A percentile compares a stretch with the other conserved stretches of the same genome.
phyloP scores from a whole-genome alignment of 805 yeast genomes.

The Candida vaughaniae region DNA sequence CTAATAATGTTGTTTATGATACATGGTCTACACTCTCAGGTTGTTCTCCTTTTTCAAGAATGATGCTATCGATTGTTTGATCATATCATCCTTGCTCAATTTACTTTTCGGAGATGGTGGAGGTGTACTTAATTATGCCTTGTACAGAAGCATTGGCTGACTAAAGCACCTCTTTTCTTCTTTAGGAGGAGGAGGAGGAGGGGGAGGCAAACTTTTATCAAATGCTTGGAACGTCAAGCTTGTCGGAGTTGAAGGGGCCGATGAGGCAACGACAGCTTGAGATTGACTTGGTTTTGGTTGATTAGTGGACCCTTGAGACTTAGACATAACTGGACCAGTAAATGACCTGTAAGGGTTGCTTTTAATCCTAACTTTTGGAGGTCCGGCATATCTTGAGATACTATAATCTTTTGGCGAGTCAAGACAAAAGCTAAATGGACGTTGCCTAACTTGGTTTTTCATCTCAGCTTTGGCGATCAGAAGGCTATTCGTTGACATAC shows the following conservation, averaged over 20 bases:
- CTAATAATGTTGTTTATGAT: too few species aligned
- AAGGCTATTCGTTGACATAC: conserved; percentile 7
- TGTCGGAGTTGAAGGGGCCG: too few species aligned
- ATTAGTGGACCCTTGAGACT: too few species aligned
- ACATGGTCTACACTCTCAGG: too few species aligned
- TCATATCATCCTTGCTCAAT: conserved; percentile 2
- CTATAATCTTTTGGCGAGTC: conserved; percentile 25
- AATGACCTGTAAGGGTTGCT: conserved; percentile 7
- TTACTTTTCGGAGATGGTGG: not conserved
- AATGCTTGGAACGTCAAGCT: not conserved
- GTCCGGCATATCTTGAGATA: conserved; percentile 6
- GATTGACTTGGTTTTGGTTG: too few species aligned
- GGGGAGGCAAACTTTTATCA: conserved; percentile 2
- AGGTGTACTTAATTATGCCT: too few species aligned
- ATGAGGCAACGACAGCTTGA: too few species aligned
- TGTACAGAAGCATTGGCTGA: not conserved
- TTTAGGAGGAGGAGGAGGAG: conserved; percentile 3
- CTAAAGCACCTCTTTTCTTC: not conserved
- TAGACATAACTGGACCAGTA: not conserved
- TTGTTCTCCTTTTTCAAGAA: conserved; percentile 4
- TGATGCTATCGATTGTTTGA: conserved; percentile 9
- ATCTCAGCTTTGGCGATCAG: conserved; percentile 16
- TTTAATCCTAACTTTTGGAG: not conserved
- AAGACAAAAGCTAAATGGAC: conserved; percentile 27
- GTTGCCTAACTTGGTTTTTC: conserved; percentile 20